These are phyloP conservation scores for Byssothecium circinans DNA, from an alignment of 2,329 filamentous ascomycete genomes.

Conservation along the genomic window DNA sequence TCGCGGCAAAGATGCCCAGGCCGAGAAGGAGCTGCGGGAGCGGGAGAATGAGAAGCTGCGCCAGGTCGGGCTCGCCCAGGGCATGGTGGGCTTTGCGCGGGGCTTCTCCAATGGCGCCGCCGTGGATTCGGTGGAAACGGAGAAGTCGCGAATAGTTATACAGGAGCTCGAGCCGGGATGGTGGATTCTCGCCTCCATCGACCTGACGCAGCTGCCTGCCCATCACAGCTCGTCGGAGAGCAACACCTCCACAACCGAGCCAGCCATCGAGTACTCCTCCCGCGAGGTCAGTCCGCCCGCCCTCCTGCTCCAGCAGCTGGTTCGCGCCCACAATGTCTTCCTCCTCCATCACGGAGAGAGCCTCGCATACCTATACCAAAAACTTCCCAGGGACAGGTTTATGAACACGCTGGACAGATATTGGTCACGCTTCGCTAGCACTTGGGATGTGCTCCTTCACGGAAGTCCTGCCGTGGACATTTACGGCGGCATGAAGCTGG, in stretches of 20 bases:
- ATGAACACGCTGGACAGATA: slow-evolving; percentile 73
- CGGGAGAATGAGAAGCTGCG: slow-evolving; percentile 83
- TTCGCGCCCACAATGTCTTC: slow-evolving; percentile 81
- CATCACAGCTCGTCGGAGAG: slow-evolving; percentile 31
- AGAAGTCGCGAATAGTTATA: slow-evolving; percentile 80
- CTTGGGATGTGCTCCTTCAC: slow-evolving; percentile 87
- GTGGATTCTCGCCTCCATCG: slow-evolving; percentile 93
- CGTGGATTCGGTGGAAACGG: slow-evolving; percentile 86
- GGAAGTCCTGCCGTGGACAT: slow-evolving; percentile 82
- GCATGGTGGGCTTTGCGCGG: slow-evolving; percentile 88
- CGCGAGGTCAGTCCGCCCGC: slow-evolving; percentile 83
- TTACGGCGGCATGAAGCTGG: slow-evolving; percentile 82
- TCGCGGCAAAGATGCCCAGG: slow-evolving; percentile 30
- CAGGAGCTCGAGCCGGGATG: slow-evolving; percentile 87
- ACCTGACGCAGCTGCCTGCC: slow-evolving; percentile 73
- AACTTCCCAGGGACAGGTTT: slow-evolving; percentile 68
- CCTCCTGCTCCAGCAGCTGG: slow-evolving; percentile 76
- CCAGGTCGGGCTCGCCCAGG: slow-evolving; percentile 94
- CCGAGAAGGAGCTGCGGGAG: slow-evolving; percentile 51
- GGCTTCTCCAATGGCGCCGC: slow-evolving; percentile 78
- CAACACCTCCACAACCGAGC: slow-evolving; percentile 27
- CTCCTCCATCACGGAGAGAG: slow-evolving; percentile 82
- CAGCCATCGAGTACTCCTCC: slow-evolving; percentile 76
- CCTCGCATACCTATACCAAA: slow-evolving; percentile 69
- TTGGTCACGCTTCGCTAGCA: slow-evolving; percentile 70